phyloP scores from a whole-genome alignment of 305 asterid species.

The Solanum chacoense region DNA sequence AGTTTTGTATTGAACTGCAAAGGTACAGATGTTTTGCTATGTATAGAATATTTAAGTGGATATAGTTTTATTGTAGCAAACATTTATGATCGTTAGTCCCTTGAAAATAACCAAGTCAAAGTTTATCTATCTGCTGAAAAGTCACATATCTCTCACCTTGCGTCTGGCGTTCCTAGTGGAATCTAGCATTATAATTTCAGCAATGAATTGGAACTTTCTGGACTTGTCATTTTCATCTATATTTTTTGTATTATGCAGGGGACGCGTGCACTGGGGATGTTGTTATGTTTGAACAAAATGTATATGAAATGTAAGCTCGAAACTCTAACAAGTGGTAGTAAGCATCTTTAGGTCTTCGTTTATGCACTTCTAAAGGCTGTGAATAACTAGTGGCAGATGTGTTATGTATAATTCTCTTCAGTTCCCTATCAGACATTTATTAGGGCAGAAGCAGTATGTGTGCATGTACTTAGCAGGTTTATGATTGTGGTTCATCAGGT shows the following conservation, averaged over 20 bases:
- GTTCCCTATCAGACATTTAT: background rate
- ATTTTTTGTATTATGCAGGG: slow-evolving; percentile 37
- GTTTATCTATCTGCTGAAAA: background rate
- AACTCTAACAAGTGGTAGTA: background rate
- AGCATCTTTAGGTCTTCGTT: background rate
- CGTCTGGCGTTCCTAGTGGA: background rate
- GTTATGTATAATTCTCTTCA: background rate
- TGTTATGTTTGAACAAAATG: slow-evolving; percentile 79
- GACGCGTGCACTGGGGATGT: slow-evolving; percentile 86
- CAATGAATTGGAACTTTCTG: background rate
- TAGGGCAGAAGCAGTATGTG: background rate
- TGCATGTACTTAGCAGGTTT: background rate
- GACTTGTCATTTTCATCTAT: slow-evolving; percentile 7
- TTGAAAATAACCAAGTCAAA: background rate
- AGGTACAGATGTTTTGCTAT: slow-evolving; percentile 26
- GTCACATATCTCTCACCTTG: background rate
- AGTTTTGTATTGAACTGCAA: slow-evolving; percentile 76
- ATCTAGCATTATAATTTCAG: background rate
- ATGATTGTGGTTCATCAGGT: slow-evolving; percentile 23
- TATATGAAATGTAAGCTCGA: slow-evolving; percentile 62
- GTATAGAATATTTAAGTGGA: background rate
- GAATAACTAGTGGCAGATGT: background rate
- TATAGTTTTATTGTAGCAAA: background rate
- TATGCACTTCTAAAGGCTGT: background rate
- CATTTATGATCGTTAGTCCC: background rate